Percentiles rank a stretch among this genome's conserved stretches.
These are phyloP conservation scores for Saccharomycopsis sp. DNA, from an alignment of 805 yeast genomes.

Conservation along the genomic window DNA sequence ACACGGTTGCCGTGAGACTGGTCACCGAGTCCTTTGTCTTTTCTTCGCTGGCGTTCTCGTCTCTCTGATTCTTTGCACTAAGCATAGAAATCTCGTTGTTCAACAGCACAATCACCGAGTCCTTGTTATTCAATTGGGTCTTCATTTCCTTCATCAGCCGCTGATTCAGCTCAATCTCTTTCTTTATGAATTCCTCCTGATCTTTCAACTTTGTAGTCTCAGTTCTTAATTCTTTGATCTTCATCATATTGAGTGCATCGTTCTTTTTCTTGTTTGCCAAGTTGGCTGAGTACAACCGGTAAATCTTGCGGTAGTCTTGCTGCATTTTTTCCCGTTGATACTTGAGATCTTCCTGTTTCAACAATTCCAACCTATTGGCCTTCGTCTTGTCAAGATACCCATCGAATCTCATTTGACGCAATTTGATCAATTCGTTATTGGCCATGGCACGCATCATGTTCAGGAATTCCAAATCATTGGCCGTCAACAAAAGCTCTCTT, in stretches of 20 bases:
- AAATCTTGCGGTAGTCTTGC: neutral
- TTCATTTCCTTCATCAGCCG: neutral
- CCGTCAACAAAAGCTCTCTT: constrained; percentile 15
- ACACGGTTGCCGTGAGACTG: no score
- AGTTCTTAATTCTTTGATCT: constrained; percentile 14
- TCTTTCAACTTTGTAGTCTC: constrained; percentile 19
- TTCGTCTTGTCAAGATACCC: constrained; percentile 9
- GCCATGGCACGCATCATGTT: constrained; percentile 12
- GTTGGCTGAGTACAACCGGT: neutral
- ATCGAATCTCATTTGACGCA: constrained; percentile 6
- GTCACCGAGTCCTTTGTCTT: no score
- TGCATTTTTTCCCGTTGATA: constrained; percentile 5
- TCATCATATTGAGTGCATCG: constrained; percentile 9
- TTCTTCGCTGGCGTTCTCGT: neutral
- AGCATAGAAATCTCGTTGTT: neutral
- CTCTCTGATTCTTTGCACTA: neutral
- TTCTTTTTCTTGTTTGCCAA: constrained; percentile 4
- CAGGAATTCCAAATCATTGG: constrained; percentile 15
- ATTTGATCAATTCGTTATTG: constrained; percentile 10
- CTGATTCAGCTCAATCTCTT: neutral
- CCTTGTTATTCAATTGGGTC: neutral
- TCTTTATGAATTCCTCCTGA: neutral
- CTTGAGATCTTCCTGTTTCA: constrained; percentile 14
- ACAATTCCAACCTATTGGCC: constrained; percentile 6
- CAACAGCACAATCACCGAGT: constrained; percentile 2